Conservation (phyloP, 2,329 filamentous ascomycete genomes). For the Blumeriella jaapii region DNA sequence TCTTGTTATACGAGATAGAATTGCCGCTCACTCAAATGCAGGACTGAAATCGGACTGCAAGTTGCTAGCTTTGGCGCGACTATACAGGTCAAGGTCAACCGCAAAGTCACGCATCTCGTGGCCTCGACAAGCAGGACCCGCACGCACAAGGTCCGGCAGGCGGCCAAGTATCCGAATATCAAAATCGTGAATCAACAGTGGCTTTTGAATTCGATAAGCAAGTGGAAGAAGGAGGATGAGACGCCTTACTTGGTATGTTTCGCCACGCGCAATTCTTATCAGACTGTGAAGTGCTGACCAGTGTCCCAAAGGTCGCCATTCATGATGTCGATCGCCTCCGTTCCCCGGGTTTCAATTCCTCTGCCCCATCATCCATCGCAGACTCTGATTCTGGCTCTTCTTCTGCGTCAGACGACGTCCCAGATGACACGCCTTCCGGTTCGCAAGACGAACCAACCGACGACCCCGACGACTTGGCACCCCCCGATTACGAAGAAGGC, state of each 20-base stretch:
- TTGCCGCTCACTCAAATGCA: constrained; percentile 19
- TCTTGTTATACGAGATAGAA: not conserved
- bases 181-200: constrained; percentile 89
- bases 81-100: constrained; percentile 42
- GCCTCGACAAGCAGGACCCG: constrained; percentile 60
- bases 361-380: constrained; percentile 32
- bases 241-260: constrained; percentile 35
- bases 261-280: not conserved
- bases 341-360: constrained; percentile 33
- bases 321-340: constrained; percentile 49
- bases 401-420: constrained; percentile 28
- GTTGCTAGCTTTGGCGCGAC: constrained; percentile 74
- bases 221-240: constrained; percentile 75
- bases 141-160: constrained; percentile 84
- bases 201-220: constrained; percentile 73
- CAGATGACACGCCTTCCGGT: too few relatives aligned
- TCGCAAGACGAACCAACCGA: too few relatives aligned
- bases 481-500: constrained; percentile 34
- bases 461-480: too few relatives aligned
- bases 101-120: constrained; percentile 62
- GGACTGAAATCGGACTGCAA: constrained; percentile 79
- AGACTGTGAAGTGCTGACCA: constrained; percentile 3
- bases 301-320: constrained; percentile 43
- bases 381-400: constrained; percentile 31
- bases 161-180: constrained; percentile 65